Conservation (phyloP, 768 basidiomycete genomes). For the Leccinum variicolor region DNA sequence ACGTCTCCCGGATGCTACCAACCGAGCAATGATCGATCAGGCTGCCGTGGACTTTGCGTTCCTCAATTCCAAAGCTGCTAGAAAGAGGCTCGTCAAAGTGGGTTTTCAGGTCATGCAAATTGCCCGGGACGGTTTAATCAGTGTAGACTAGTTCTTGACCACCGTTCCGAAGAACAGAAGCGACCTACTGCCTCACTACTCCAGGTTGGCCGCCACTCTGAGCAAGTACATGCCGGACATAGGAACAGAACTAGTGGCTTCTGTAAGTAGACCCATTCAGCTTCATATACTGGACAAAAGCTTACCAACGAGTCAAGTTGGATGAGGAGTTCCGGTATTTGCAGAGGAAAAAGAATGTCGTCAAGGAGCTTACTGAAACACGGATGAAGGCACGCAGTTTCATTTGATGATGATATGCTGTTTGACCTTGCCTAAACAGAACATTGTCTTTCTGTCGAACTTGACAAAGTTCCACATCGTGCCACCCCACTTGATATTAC, state of each 20-base stretch:
- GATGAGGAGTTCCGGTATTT: conserved; percentile 97
- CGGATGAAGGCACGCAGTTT: conserved; percentile 65
- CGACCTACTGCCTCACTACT: conserved; percentile 92
- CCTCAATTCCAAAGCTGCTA: conserved; percentile 92
- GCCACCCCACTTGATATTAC: conserved; percentile 86
- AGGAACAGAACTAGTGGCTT: conserved; percentile 74
- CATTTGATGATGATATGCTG: background rate
- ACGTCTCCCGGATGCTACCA: conserved; percentile 92
- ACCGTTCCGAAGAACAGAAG: conserved; percentile 84
- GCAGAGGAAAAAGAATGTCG: conserved; percentile 89
- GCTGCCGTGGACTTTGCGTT: conserved; percentile 95
- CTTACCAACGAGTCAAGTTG: conserved; percentile 48
- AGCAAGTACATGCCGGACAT: conserved; percentile 93
- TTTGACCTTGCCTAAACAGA: conserved; percentile 45
- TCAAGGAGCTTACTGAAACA: conserved; percentile 84
- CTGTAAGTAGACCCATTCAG: conserved; percentile 48
- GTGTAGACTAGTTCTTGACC: conserved; percentile 58
- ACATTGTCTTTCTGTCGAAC: conserved; percentile 82
- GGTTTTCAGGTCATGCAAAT: conserved; percentile 2
- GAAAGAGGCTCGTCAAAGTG: conserved; percentile 89
- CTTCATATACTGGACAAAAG: background rate
- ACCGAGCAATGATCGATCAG: conserved; percentile 85
- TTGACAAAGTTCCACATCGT: conserved; percentile 96
- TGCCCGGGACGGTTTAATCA: conserved; percentile 6
- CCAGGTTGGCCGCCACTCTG: conserved; percentile 83